phyloP scores from a whole-genome alignment of 352 stramenopile species.

The Phytophthora idaei region DNA sequence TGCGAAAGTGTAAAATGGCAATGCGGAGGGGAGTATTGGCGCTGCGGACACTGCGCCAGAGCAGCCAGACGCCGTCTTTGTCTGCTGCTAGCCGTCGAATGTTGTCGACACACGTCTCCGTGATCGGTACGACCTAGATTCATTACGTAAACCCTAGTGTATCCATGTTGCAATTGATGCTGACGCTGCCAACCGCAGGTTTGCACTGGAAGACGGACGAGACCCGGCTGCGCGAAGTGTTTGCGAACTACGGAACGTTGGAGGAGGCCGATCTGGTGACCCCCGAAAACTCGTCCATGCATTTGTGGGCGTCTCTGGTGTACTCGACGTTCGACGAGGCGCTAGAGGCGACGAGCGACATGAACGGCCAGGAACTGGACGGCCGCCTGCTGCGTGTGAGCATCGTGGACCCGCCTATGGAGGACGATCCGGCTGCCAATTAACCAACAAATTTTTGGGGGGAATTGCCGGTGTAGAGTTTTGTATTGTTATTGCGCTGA shows the following conservation, averaged over 20 bases:
- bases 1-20: conserved; percentile 4
- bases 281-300: conserved; percentile 61
- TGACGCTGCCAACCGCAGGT: conserved; percentile 36
- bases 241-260: conserved; percentile 56
- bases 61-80: conserved; percentile 4
- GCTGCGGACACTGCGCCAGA: conserved; percentile 23
- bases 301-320: conserved; percentile 67
- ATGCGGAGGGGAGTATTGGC: conserved; percentile 19
- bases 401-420: conserved; percentile 59
- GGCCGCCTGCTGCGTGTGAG: conserved; percentile 77
- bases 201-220: conserved; percentile 88
- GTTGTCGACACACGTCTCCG: conserved; percentile 59
- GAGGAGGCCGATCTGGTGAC: conserved; percentile 63
- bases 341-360: conserved; percentile 68
- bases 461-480: conserved; percentile 15
- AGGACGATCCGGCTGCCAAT: conserved; percentile 15
- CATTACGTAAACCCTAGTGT: neutral
- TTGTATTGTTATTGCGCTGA: conserved; percentile 11
- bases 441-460: conserved; percentile 6
- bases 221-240: conserved; percentile 64
- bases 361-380: conserved; percentile 86
- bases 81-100: conserved; percentile 4
- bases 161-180: conserved; percentile 17
- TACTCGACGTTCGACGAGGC: conserved; percentile 78
- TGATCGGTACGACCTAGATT: conserved; percentile 47